Percentiles rank a stretch among this genome's conserved stretches.
phyloP scores from a whole-genome alignment of 1,139 yeast genomes.

The Magnusiomyces magnusii region DNA sequence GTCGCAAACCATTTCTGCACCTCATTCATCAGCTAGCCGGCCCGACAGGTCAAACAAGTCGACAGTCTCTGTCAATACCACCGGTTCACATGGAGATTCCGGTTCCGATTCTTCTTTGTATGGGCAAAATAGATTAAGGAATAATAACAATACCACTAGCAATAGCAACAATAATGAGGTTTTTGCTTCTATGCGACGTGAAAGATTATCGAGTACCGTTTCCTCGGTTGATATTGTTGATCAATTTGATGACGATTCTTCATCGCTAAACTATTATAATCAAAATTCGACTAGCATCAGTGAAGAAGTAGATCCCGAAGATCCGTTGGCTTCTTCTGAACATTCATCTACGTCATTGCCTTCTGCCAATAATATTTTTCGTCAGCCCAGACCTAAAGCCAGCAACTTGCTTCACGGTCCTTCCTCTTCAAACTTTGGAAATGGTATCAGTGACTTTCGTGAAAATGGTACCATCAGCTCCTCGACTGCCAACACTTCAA shows the following conservation, averaged over 20 bases:
- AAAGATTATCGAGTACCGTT: neutral
- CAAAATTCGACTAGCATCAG: neutral
- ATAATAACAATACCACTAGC: neutral
- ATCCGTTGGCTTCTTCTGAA: neutral
- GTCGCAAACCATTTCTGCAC: neutral
- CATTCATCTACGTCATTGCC: neutral
- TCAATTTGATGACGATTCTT: neutral
- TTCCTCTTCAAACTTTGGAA: neutral
- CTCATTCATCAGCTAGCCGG: neutral
- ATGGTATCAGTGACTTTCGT: neutral
- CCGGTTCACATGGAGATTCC: neutral
- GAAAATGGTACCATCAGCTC: neutral
- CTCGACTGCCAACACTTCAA: neutral
- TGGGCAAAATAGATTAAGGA: neutral
- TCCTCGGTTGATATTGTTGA: slow-evolving; percentile 6
- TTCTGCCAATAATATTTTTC: neutral
- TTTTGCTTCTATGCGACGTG: neutral
- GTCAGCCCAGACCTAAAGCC: neutral
- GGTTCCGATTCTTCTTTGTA: neutral
- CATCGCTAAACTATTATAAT: neutral
- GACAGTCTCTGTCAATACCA: neutral
- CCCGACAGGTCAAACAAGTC: neutral
- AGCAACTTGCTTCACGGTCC: neutral
- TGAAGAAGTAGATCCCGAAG: neutral
- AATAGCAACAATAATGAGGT: neutral